Evolutionary conservation across 176 grass and related monocot genomes (phyloP).

Genomic region (Oryza longistaminata): DNA sequence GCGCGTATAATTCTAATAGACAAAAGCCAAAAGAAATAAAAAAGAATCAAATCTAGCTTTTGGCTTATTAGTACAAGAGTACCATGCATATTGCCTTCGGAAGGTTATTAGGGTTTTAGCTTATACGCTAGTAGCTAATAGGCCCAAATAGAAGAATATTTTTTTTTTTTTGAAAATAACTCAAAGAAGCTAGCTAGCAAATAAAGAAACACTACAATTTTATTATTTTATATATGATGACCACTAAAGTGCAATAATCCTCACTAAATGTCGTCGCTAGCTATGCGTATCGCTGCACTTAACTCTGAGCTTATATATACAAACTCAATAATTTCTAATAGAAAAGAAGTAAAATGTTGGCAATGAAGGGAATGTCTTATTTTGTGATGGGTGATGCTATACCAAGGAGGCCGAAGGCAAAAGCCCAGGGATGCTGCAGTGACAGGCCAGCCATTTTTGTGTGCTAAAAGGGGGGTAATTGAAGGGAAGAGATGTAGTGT

Average conservation of each 20-base stretch:
- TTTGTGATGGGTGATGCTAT: constrained; percentile 18
- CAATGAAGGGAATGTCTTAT: background rate
- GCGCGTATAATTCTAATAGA: no score
- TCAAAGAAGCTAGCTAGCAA: background rate
- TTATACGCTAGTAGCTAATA: background rate
- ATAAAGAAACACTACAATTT: background rate
- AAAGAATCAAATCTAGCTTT: background rate
- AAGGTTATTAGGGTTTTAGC: no score
- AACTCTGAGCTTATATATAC: background rate
- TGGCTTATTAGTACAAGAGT: background rate
- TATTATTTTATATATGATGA: background rate
- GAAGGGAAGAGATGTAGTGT: background rate
- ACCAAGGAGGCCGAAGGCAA: constrained; percentile 72
- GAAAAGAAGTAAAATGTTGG: background rate
- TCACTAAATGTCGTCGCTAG: background rate
- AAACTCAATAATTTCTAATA: background rate
- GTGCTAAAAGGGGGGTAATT: background rate
- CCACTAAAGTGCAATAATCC: background rate
- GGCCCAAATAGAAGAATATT: background rate
- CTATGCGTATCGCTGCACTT: background rate
- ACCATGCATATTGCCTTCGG: background rate
- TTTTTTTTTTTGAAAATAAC: background rate
- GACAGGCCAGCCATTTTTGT: constrained; percentile 55
- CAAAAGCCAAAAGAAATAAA: no score
- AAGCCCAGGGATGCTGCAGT: constrained; percentile 61